These are phyloP conservation scores for Polychaeton citri DNA, from an alignment of 2,329 filamentous ascomycete species.

Conservation along the genomic window DNA sequence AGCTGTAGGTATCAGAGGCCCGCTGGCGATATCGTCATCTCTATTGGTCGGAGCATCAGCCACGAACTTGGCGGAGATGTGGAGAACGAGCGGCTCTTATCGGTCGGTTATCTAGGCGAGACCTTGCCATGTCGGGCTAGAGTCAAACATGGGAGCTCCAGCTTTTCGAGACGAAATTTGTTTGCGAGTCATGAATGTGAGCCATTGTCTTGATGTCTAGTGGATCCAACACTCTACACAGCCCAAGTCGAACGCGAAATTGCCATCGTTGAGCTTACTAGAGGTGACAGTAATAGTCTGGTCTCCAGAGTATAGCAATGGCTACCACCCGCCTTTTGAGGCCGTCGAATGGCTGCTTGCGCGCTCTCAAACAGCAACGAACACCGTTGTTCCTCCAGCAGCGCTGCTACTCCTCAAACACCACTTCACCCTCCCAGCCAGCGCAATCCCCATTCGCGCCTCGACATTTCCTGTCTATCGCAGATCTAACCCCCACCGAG, in stretches of 20 bases:
- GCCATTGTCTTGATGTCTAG: neutral
- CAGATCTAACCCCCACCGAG: conserved; percentile 68
- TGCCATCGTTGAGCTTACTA: no score
- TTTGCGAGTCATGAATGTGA: neutral
- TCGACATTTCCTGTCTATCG: conserved; percentile 84
- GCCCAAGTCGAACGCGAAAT: no score
- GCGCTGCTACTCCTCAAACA: conserved; percentile 11
- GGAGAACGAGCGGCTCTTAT: neutral
- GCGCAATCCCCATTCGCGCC: conserved; percentile 47
- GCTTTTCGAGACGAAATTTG: no score
- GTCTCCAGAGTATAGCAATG: no score
- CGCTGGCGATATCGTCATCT: no score
- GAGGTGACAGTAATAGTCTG: no score
- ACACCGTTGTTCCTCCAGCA: conserved; percentile 5
- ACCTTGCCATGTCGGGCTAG: neutral
- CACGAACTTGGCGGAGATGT: neutral
- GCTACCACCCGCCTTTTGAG: conserved; percentile 11
- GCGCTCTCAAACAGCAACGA: conserved; percentile 5
- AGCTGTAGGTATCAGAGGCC: no score
- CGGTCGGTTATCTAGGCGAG: neutral
- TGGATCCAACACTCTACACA: no score
- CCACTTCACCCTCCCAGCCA: conserved; percentile 18
- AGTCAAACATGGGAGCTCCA: neutral
- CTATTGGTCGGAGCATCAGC: no score
- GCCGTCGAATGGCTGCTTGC: conserved; percentile 9